Evolutionary conservation across 148 eudicot genomes (phyloP), one percentile per base, ranked within the genome.

Genomic region (Chenopodium formosanum): DNA sequence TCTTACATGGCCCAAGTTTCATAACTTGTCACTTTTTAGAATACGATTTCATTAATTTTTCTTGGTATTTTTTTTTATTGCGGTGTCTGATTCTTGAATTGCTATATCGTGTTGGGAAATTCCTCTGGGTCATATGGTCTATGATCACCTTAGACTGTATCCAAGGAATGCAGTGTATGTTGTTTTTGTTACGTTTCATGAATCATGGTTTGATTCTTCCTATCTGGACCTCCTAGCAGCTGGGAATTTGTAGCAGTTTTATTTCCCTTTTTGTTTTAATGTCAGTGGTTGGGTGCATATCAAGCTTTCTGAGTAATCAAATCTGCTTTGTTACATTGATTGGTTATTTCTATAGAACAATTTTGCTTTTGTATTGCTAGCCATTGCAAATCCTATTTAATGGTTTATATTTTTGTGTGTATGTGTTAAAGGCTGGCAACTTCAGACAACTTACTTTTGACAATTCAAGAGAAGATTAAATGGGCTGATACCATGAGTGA

Each of bases 401-500:
- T 2, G 40, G 12, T 44, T 32, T 66, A 37, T 27, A 58, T 69
- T n/a, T 74, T 74, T 74, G 52, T 48, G 10, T 81, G 13, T 34
- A 50, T 56, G 7, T 52, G 62, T 68, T 65, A 68, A 81, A 95
- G 98, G 98, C 80, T 92, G 86, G 80, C 89, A 60, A 95, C 97
- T 29, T 95, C 98, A 16, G 98, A 95, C 81, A 81, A 89, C 80
- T 89, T 95, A 48, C 91, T 95, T 25, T 76, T 88, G 74, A 77
- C 98, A 68, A 95, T 95, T 67, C 97, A 95, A 89, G 98, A 95
- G 84, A 95, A 95, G 92, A 95, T 95, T 77, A 95, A 90, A 79
- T 95, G 97, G 98, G 98, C 97, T 63, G 97, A 93, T 88, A 82
- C 85, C 79, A 93, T 93, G 98, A 89, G 92, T 79, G 96, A 92